Evolutionary conservation across 805 yeast genomes (phyloP).

Genomic region (Metschnikowia similis): DNA sequence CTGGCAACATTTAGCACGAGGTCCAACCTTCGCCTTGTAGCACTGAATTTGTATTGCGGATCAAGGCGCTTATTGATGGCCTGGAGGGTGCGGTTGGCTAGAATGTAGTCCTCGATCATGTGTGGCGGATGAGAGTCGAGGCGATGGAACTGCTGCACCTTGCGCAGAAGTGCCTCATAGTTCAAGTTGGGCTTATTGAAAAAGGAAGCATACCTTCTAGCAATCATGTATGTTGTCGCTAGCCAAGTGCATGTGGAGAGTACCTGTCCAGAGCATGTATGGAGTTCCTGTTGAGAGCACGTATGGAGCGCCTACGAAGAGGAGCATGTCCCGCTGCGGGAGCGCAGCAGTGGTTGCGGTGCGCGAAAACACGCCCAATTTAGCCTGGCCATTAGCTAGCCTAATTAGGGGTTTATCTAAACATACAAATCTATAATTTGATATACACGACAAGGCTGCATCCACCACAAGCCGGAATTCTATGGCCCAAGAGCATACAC

Average conservation of each 20-base stretch:
- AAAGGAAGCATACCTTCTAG: background rate
- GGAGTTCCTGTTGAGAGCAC: background rate
- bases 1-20: slow-evolving; percentile 11
- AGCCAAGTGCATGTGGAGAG: background rate
- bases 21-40: slow-evolving; percentile 2
- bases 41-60: slow-evolving; percentile 1
- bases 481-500: background rate
- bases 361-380: background rate
- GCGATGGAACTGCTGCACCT: slow-evolving; percentile 7
- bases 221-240: background rate
- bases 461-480: background rate
- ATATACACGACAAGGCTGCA: background rate
- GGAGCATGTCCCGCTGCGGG: background rate
- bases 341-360: background rate
- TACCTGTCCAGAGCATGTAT: no score
- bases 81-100: slow-evolving; percentile 16
- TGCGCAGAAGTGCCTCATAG: slow-evolving; percentile 12
- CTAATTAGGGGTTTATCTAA: slow-evolving; percentile 1
- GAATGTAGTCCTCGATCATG: slow-evolving; percentile 11
- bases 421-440: background rate
- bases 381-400: slow-evolving; percentile 1
- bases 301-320: no score
- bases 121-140: slow-evolving; percentile 4
- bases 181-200: slow-evolving; percentile 13
- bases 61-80: slow-evolving; percentile 4